Conservation (phyloP, 1,284 basidiomycete species). For the Rhodotorula sp. region DNA sequence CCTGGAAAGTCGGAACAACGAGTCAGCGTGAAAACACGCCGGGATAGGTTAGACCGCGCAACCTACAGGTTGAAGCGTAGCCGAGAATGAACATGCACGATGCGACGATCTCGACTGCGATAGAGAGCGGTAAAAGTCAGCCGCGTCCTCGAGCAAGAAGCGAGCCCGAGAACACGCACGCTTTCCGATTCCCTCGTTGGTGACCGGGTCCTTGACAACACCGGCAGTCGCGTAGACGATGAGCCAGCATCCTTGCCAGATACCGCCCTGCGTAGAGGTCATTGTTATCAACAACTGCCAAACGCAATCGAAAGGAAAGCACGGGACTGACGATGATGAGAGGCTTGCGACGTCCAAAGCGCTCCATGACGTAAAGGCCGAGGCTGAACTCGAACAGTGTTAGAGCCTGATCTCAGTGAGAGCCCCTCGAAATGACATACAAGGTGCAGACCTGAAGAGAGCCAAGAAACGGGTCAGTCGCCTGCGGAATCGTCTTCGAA, state of each 20-base stretch:
- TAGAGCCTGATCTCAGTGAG: no score
- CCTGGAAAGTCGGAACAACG: neutral
- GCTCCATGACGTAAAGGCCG: constrained; percentile 68
- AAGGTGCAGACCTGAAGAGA: neutral
- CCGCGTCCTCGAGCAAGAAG: neutral
- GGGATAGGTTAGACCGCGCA: constrained; percentile 49
- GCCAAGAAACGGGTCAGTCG: constrained; percentile 42
- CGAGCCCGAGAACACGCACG: constrained; percentile 53
- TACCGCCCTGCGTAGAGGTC: constrained; percentile 53
- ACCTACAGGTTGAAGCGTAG: constrained; percentile 71
- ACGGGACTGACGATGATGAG: constrained; percentile 55
- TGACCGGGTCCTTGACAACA: constrained; percentile 61
- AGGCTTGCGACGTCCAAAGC: constrained; percentile 63
- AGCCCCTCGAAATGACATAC: neutral
- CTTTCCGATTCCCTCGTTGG: constrained; percentile 47
- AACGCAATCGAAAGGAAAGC: neutral
- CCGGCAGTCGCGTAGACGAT: constrained; percentile 75
- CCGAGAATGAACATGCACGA: constrained; percentile 76
- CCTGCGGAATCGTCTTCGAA: neutral
- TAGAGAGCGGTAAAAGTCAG: neutral
- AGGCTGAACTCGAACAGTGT: constrained; percentile 42
- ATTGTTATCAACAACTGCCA: no score
- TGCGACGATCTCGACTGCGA: constrained; percentile 63
- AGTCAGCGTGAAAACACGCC: neutral
- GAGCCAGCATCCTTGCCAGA: constrained; percentile 71